Base-by-base conservation (phyloP, 768 basidiomycete genomes). In the Podaxis sp. region DNA sequence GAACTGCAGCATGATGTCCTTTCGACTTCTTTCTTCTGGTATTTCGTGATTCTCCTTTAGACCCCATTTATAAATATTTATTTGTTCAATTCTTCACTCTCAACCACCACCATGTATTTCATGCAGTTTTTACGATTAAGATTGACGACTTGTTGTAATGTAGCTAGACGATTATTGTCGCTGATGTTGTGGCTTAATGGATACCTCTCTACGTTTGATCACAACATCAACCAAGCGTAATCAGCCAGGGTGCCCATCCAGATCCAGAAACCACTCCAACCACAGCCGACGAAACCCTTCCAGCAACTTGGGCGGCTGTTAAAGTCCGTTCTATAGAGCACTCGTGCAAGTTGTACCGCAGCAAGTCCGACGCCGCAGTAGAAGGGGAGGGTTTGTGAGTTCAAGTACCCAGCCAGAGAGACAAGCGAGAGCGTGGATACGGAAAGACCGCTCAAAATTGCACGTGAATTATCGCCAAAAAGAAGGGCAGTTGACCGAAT, bases 401-500 rank as follows among this genome's bases (percentile, higher is more conserved):
- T 94, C 63, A 96, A 72, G 67, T 88, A 81, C 0, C 96, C 96
- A 1, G 94, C 90, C 65, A 85, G 85, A 2, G 90, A 80, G 59
- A 98, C 79, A 58, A 92, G 73, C 11, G 89, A 87, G 66, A 97
- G 68, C 51, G 91, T 86, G 2, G 89, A 84, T 0, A 80, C 76
- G 1, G 93, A 92, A 62, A 98, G 86, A 19, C 80, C 84, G 22
- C 82, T 73, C 55, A 98, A 84, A 66, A 97, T 86, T 0, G 88
- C 82, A 4, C 90, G 85, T 1, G 95, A 90, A 25, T 83, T 79
- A 37, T 83, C 78, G 27, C 90, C 93, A 70, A 98, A 98, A 46
- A 98, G 84, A 49, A 98, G 81, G 1, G 97, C 97, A 2, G 95
- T 99, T 12, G 95, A 97, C 63, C 89, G 92, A 72, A 99, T 96